Percentiles rank a stretch among this genome's conserved stretches.
phyloP scores from a whole-genome alignment of 495 filamentous ascomycete genomes.

The Penicillium canariense region DNA sequence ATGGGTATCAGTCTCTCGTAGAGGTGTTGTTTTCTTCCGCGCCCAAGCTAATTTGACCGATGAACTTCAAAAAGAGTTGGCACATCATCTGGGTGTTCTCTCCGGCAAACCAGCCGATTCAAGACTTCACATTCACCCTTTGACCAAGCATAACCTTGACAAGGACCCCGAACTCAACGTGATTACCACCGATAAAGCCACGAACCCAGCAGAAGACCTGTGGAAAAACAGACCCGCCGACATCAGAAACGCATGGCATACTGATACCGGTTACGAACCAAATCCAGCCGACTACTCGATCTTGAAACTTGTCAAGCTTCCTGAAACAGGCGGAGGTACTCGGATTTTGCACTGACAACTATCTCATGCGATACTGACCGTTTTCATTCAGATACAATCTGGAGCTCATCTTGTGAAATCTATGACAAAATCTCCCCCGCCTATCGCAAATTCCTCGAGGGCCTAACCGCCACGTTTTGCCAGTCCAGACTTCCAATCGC shows the following conservation, averaged over 20 bases:
- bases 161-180: too few species aligned
- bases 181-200: too few species aligned
- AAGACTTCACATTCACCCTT: slow-evolving; percentile 65
- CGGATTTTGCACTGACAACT: background rate
- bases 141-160: too few species aligned
- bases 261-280: slow-evolving; percentile 65
- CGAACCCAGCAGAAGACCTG: too few species aligned
- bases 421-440: slow-evolving; percentile 67
- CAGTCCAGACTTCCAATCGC: slow-evolving; percentile 49
- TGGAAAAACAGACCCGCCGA: too few species aligned
- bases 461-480: slow-evolving; percentile 59
- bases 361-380: too few species aligned
- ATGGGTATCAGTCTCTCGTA: slow-evolving; percentile 69
- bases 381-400: slow-evolving; percentile 41
- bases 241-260: slow-evolving; percentile 54
- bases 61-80: slow-evolving; percentile 61
- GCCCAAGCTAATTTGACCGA: slow-evolving; percentile 59
- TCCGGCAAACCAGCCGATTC: slow-evolving; percentile 55
- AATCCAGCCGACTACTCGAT: slow-evolving; percentile 61
- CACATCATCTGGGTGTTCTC: slow-evolving; percentile 55
- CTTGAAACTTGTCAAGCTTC: slow-evolving; percentile 55
- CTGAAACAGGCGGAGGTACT: slow-evolving; percentile 56
- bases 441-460: slow-evolving; percentile 61
- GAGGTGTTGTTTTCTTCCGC: slow-evolving; percentile 75
- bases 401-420: slow-evolving; percentile 34